Evolutionary conservation across 75 land plant species (phyloP).

Genomic region (Pinus albicaulis): DNA sequence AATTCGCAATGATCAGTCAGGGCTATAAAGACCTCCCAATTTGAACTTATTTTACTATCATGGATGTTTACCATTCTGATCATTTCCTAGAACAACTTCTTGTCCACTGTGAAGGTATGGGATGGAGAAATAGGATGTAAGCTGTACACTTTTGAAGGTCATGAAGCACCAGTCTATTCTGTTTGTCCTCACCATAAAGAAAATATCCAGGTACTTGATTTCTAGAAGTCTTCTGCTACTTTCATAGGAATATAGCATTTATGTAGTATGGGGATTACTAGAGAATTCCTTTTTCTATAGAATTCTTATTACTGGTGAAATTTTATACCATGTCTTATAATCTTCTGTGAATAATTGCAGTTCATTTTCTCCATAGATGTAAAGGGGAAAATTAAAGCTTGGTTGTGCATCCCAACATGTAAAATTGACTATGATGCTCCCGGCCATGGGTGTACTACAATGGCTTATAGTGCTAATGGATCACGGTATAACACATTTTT

Average conservation of each 20-base stretch:
- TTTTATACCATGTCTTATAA: not conserved
- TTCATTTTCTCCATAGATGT: slow-evolving; percentile 88
- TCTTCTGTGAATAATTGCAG: slow-evolving; percentile 30
- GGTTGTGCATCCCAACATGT: slow-evolving; percentile 82
- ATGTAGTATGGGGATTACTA: too few species aligned
- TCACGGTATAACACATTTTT: slow-evolving; percentile 38
- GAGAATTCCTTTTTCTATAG: too few species aligned
- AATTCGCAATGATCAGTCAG: too few species aligned
- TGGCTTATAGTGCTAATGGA: slow-evolving; percentile 97
- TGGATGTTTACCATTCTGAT: too few species aligned
- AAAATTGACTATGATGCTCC: slow-evolving; percentile 94
- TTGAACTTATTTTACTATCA: too few species aligned
- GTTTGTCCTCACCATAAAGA: slow-evolving; percentile 42
- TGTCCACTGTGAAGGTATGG: slow-evolving; percentile 23
- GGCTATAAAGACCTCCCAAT: too few species aligned
- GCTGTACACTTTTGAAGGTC: slow-evolving; percentile 39
- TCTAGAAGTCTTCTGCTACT: not conserved
- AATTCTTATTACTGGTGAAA: too few species aligned
- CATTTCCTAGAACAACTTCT: too few species aligned
- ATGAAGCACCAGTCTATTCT: slow-evolving; percentile 31
- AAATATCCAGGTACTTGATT: slow-evolving; percentile 24
- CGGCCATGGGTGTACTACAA: slow-evolving; percentile 81
- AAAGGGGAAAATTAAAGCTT: slow-evolving; percentile 93
- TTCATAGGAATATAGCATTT: too few species aligned
- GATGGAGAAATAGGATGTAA: slow-evolving; percentile 27